A percentile compares a stretch with the other conserved stretches of the same genome.
phyloP scores from a whole-genome alignment of 441 rosid species.

The Pelargonium fulgidum region DNA sequence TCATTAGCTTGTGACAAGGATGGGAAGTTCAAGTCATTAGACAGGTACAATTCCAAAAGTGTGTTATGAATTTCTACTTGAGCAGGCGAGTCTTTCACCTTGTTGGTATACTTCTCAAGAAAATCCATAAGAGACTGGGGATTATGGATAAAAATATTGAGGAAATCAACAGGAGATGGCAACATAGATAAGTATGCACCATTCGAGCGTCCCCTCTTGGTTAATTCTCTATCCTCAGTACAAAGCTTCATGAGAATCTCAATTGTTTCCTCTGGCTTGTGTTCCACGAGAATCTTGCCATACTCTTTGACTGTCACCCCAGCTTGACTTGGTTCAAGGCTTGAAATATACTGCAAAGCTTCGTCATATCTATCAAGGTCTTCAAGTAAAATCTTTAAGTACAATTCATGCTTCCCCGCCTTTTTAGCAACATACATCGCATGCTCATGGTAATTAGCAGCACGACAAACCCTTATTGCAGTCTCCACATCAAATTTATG shows the following conservation, averaged over 20 bases:
- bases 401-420: conserved; percentile 95
- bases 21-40: conserved; percentile 83
- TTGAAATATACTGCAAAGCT: conserved; percentile 78
- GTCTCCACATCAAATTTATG: conserved; percentile 96
- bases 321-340: conserved; percentile 96
- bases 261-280: conserved; percentile 78
- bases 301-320: conserved; percentile 90
- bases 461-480: conserved; percentile 94
- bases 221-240: conserved; percentile 57
- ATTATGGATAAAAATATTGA: conserved; percentile 78
- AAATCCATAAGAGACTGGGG: conserved; percentile 79
- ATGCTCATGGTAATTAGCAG: conserved; percentile 97
- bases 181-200: conserved; percentile 65
- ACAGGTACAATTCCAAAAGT: conserved; percentile 80
- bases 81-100: conserved; percentile 91
- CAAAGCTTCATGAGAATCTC: conserved; percentile 86
- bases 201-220: conserved; percentile 51
- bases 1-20: conserved; percentile 56
- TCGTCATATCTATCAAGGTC: conserved; percentile 92
- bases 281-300: conserved; percentile 91
- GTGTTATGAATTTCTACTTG: conserved; percentile 92
- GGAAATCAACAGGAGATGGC: conserved; percentile 97
- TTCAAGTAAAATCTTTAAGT: conserved; percentile 87
- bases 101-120: conserved; percentile 71
- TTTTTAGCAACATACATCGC: conserved; percentile 98